Evolutionary conservation across 2,329 filamentous ascomycete genomes (phyloP).

Genomic region (Aurifilum marmelostoma): DNA sequence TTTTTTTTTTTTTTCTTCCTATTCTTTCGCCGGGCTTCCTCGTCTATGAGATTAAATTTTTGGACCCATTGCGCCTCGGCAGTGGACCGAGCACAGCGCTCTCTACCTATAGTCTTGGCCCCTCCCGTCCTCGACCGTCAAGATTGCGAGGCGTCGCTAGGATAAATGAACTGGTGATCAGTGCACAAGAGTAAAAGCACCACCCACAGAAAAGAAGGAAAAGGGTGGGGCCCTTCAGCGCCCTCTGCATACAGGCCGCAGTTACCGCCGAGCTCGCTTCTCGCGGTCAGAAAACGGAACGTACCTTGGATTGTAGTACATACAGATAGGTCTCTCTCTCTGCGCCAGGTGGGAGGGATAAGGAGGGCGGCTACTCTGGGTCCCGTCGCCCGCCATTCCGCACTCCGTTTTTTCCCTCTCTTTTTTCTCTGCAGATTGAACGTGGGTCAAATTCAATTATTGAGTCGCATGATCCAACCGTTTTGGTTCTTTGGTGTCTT

Average conservation of each 20-base stretch:
- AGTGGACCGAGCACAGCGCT: slow-evolving; percentile 22
- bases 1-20: background rate
- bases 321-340: background rate
- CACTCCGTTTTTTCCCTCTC: background rate
- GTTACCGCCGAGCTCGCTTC: slow-evolving; percentile 16
- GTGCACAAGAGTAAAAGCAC: slow-evolving; percentile 10
- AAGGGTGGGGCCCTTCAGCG: slow-evolving; percentile 1
- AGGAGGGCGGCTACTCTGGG: background rate
- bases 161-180: slow-evolving; percentile 27
- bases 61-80: slow-evolving; percentile 20
- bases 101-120: too few species aligned
- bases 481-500: background rate
- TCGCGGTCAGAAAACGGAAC: background rate
- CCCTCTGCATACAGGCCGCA: slow-evolving; percentile 14
- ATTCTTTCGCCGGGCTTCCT: too few species aligned
- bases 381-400: background rate
- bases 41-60: slow-evolving; percentile 6
- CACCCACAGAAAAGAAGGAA: background rate
- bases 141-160: slow-evolving; percentile 16
- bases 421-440: too few species aligned
- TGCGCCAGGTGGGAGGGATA: too few species aligned
- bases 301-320: too few species aligned
- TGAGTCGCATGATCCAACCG: background rate
- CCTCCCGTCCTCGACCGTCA: slow-evolving; percentile 16
- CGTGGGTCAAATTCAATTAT: background rate